Evolutionary conservation across 2,329 filamentous ascomycete species (phyloP).

Genomic region (Botrytis tulipae): DNA sequence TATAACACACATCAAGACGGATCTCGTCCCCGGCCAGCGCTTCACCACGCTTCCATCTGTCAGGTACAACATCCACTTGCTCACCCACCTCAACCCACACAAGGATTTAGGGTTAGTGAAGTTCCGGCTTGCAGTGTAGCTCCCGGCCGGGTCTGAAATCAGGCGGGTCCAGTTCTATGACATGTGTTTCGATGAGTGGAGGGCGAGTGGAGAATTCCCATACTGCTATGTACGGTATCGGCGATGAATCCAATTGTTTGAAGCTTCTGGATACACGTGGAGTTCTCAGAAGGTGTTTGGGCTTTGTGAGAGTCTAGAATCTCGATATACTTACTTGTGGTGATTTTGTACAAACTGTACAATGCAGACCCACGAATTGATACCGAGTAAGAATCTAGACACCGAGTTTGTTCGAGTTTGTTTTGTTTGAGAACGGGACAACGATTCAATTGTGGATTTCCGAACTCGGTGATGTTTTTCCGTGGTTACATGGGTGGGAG

Average conservation of each 20-base stretch:
- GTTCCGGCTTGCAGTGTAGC: background rate
- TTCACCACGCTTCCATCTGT: constrained; percentile 10
- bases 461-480: background rate
- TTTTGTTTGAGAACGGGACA: constrained; percentile 5
- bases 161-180: constrained; percentile 10
- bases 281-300: background rate
- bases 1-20: constrained; percentile 12
- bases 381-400: background rate
- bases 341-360: background rate
- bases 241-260: background rate
- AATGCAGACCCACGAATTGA: background rate
- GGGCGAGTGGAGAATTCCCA: background rate
- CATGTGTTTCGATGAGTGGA: constrained; percentile 4
- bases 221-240: background rate
- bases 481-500: constrained; percentile 6
- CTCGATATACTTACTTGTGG: background rate
- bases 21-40: constrained; percentile 12
- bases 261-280: constrained; percentile 9
- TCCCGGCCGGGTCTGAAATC: constrained; percentile 6
- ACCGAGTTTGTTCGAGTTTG: constrained; percentile 3
- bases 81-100: constrained; percentile 4
- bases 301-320: background rate
- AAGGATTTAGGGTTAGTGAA: background rate
- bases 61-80: constrained; percentile 16
- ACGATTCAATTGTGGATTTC: background rate